Evolutionary conservation across 2,329 filamentous ascomycete genomes (phyloP), one percentile per base, ranked within the genome.

Genomic region (Aspergillus pseudonomiae): DNA sequence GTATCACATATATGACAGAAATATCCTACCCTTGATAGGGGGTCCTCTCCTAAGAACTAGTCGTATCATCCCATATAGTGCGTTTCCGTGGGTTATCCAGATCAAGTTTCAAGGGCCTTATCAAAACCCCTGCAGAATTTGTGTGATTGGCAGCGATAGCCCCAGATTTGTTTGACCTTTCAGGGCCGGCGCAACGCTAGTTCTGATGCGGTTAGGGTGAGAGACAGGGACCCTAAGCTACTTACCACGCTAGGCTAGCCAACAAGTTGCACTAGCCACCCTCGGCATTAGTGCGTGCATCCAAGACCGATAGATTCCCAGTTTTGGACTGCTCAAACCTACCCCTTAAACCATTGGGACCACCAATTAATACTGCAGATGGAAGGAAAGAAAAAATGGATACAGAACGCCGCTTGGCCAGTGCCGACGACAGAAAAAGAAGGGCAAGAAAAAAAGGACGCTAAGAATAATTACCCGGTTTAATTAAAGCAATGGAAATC

Each of bases 401-500:
- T 39, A 57, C 19, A 55, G 21, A 21, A 36, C 52, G 36, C 30
- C 36, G 28, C 30, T 54, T 54, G 52, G 32, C 52, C 32, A 39
- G n/a, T 55, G 52, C 32, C 50, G 11, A 34, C 34, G 5, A 36
- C 53, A 39, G 21, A 32, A 41, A 26, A 26, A 36, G 53, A 41
- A 32, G 48, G 45, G 54, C 54, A 60, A 54, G 48, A 41, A 58
- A 41, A 57, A 34, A 54, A 57, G 48, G 53, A 43, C 55, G 46
- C 26, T 57, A 52, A 52, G 24, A 61, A 50, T 61, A 55, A 64
- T 64, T 59, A 62, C 28, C 57, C 55, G 48, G 50, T 32, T 36
- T 41, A 28, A 52, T 53, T 57, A 62, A 62, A 62, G 48, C 50
- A 43, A 57, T 57, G 32, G 50, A 53, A 54, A 34, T 43, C 54